phyloP scores from a whole-genome alignment of 2,329 filamentous ascomycete genomes.

The Pseudofabraea citricarpa region DNA sequence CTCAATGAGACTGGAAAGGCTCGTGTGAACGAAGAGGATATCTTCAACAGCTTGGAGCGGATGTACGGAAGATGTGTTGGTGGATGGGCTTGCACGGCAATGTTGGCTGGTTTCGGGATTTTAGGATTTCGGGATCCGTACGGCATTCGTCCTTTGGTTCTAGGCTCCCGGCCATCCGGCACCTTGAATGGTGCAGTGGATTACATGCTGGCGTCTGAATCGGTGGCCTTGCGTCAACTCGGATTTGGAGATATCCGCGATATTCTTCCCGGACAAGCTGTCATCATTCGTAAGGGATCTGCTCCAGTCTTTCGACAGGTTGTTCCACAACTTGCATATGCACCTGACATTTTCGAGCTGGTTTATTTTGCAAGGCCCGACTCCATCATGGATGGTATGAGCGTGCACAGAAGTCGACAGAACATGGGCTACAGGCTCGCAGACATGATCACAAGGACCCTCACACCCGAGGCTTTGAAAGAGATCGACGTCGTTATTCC shows the following conservation, averaged over 20 bases:
- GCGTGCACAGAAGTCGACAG: conserved; percentile 76
- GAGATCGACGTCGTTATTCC: conserved; percentile 84
- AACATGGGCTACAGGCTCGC: conserved; percentile 84
- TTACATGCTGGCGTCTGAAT: conserved; percentile 91
- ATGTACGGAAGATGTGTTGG: conserved; percentile 72
- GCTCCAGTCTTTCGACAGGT: conserved; percentile 73
- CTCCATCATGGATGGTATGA: conserved; percentile 80
- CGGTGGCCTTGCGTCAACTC: conserved; percentile 75
- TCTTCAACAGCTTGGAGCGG: conserved; percentile 65
- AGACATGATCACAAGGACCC: conserved; percentile 60
- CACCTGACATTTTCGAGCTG: conserved; percentile 82
- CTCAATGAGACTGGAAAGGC: conserved; percentile 77
- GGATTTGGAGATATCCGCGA: conserved; percentile 74
- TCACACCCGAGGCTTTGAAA: conserved; percentile 64
- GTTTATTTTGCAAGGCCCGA: conserved; percentile 86
- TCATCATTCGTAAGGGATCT: conserved; percentile 77
- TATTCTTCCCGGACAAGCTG: conserved; percentile 77
- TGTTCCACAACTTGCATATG: conserved; percentile 61
- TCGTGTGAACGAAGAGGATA: conserved; percentile 72
- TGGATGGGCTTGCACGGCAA: conserved; percentile 74
- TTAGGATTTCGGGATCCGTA: conserved; percentile 76
- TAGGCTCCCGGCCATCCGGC: conserved; percentile 68
- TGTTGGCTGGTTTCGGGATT: conserved; percentile 77
- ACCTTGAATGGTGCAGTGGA: conserved; percentile 61
- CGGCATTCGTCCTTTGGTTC: conserved; percentile 76